These are phyloP conservation scores for Crataegus laevigata DNA, from an alignment of 306 rosid genomes.

Conservation along the genomic window DNA sequence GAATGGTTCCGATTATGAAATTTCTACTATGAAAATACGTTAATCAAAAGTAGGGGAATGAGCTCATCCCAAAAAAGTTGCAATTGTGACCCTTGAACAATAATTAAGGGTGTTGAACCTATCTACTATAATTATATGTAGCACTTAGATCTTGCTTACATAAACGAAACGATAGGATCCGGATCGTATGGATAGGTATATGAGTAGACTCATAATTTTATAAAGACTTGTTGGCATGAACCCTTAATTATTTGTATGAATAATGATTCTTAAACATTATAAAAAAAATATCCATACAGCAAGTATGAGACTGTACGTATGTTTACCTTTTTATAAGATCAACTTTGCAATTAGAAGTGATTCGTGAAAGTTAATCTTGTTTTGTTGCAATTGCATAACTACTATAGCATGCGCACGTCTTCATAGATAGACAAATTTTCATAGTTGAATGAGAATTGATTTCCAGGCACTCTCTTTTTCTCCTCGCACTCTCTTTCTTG, in stretches of 20 bases:
- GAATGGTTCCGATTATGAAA: too few relatives aligned
- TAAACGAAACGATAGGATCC: neutral
- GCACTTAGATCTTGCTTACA: neutral
- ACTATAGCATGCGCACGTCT: too few relatives aligned
- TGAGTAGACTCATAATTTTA: neutral
- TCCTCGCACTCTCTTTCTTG: too few relatives aligned
- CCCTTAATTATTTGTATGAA: neutral
- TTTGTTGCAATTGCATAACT: neutral
- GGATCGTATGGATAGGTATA: neutral
- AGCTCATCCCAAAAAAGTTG: too few relatives aligned
- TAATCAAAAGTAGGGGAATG: too few relatives aligned
- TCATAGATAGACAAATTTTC: neutral
- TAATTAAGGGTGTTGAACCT: neutral
- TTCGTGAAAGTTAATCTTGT: neutral
- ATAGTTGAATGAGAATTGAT: neutral
- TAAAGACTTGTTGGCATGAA: neutral
- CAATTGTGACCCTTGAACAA: neutral
- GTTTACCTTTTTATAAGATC: neutral
- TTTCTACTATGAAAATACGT: too few relatives aligned
- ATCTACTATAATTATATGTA: neutral
- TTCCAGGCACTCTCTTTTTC: too few relatives aligned
- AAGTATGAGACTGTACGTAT: neutral
- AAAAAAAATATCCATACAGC: neutral
- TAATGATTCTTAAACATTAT: neutral
- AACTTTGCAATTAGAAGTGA: neutral